These are phyloP conservation scores for Athelia psychrophila DNA, from an alignment of 1,284 basidiomycete genomes.

Conservation along the genomic window DNA sequence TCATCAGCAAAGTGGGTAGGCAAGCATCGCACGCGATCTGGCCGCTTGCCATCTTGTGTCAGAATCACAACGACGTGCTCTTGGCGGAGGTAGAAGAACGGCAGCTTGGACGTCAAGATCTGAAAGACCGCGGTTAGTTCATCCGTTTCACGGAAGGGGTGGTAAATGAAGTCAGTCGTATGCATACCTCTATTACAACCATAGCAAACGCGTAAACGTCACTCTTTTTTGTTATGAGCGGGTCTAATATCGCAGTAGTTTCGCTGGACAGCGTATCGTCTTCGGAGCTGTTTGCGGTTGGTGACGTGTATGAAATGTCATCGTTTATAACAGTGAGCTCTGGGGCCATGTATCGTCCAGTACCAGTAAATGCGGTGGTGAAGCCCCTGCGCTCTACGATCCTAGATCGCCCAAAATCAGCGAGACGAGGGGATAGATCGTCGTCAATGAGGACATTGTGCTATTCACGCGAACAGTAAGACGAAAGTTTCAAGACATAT, in stretches of 20 bases:
- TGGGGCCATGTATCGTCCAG: constrained; percentile 18
- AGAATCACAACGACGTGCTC: neutral
- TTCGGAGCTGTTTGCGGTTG: neutral
- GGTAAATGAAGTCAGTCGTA: neutral
- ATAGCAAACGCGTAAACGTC: neutral
- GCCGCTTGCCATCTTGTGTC: neutral
- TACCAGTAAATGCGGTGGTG: constrained; percentile 15
- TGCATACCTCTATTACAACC: neutral
- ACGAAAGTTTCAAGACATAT: neutral
- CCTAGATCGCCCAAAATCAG: constrained; percentile 23
- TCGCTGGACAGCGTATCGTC: too few relatives aligned
- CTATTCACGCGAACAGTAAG: constrained; percentile 5
- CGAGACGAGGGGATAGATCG: constrained; percentile 15
- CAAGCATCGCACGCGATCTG: neutral
- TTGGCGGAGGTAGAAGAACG: neutral
- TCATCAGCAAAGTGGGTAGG: neutral
- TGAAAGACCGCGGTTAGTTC: neutral
- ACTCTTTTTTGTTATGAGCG: neutral
- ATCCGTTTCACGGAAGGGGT: neutral
- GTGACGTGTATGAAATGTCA: constrained; percentile 7
- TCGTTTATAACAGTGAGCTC: too few relatives aligned
- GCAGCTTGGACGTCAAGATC: neutral
- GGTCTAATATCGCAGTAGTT: neutral
- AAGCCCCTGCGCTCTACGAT: constrained; percentile 15
- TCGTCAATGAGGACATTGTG: constrained; percentile 19